Conservation (phyloP, 331 rosid genomes). For the Malus hybrid region DNA sequence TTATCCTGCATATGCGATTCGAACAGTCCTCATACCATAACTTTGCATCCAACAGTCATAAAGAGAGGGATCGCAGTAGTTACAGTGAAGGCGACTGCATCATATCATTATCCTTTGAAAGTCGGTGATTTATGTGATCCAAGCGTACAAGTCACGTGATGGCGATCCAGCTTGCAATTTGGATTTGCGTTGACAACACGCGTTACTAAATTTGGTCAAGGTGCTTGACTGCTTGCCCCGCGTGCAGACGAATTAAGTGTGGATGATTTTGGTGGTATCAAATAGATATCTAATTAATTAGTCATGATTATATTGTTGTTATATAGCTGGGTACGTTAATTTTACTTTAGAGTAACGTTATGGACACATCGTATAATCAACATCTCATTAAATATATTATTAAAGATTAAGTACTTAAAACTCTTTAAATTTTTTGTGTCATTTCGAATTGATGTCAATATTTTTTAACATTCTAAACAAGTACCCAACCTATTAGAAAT, state of each 20-base stretch:
- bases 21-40: background rate
- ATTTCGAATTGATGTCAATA: too few relatives aligned
- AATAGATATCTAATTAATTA: background rate
- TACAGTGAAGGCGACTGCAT: background rate
- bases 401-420: too few relatives aligned
- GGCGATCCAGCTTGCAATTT: background rate
- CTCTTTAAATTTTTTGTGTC: too few relatives aligned
- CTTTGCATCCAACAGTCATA: background rate
- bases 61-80: background rate
- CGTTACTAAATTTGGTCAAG: background rate
- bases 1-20: too few relatives aligned
- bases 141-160: too few relatives aligned
- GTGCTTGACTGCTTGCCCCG: background rate
- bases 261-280: constrained; percentile 1
- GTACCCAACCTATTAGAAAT: too few relatives aligned
- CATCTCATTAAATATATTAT: too few relatives aligned
- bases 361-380: too few relatives aligned
- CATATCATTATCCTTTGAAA: background rate
- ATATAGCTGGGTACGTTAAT: constrained; percentile 12
- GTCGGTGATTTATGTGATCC: background rate
- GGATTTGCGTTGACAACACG: background rate
- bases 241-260: background rate
- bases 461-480: too few relatives aligned
- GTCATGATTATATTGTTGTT: background rate
- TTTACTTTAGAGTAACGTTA: too few relatives aligned